Conservation (phyloP, 2,329 filamentous ascomycete genomes). For the Pseudogymnoascus pannorum region DNA sequence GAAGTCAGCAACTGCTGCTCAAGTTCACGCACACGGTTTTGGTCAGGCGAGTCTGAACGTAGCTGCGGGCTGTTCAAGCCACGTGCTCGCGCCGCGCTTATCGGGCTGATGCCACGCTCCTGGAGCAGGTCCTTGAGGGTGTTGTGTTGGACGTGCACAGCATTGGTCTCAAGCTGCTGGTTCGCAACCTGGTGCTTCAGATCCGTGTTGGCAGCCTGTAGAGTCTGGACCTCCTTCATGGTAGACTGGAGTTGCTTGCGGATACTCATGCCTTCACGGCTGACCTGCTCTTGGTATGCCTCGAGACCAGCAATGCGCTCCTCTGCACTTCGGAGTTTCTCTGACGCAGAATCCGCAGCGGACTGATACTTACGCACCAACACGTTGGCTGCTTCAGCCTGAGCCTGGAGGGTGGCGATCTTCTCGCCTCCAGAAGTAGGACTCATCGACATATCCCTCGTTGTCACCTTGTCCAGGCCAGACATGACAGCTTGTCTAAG, state of each 20-base stretch:
- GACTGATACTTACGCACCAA: conserved; percentile 83
- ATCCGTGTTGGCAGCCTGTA: conserved; percentile 74
- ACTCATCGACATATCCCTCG: conserved; percentile 43
- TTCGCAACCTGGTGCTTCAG: conserved; percentile 75
- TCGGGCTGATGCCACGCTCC: conserved; percentile 79
- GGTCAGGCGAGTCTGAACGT: conserved; percentile 70
- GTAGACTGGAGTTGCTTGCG: conserved; percentile 82
- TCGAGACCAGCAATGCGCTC: conserved; percentile 95
- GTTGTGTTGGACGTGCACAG: conserved; percentile 82
- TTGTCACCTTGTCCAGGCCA: conserved; percentile 68
- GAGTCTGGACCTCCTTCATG: conserved; percentile 73
- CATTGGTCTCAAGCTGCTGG: conserved; percentile 90
- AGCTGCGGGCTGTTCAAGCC: conserved; percentile 67
- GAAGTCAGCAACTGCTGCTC: conserved; percentile 79
- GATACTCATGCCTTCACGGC: conserved; percentile 82
- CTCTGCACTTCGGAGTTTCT: conserved; percentile 85
- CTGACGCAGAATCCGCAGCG: conserved; percentile 77
- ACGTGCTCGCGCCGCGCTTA: conserved; percentile 62
- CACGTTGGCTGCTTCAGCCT: conserved; percentile 68
- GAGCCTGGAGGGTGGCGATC: conserved; percentile 65
- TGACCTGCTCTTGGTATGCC: conserved; percentile 94
- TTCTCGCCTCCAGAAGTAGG: conserved; percentile 55
- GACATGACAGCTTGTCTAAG: conserved; percentile 77
- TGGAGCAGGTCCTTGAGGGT: conserved; percentile 87
- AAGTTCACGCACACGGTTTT: conserved; percentile 70